A percentile compares a stretch with the other conserved stretches of the same genome.
Evolutionary conservation across 2,329 filamentous ascomycete species (phyloP).

Genomic region (Microcyclospora tardicrescens): DNA sequence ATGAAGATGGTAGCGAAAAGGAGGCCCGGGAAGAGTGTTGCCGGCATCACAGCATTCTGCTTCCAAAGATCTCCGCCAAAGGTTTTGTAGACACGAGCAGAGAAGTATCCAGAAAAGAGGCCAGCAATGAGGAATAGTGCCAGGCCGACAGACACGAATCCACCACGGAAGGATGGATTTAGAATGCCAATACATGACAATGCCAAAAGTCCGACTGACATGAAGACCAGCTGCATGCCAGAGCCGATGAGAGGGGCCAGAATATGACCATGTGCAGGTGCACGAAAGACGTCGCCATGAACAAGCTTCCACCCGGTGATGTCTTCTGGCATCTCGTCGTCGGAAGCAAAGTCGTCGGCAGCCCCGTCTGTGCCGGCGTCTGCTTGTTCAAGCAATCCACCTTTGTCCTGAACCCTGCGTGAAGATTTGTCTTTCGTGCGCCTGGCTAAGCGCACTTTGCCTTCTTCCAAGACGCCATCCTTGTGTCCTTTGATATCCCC

Average conservation of each 20-base stretch:
- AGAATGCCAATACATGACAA: slow-evolving; percentile 60
- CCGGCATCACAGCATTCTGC: slow-evolving; percentile 62
- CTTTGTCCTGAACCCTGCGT: slow-evolving; percentile 39
- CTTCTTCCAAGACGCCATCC: slow-evolving; percentile 53
- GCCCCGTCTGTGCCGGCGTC: slow-evolving; percentile 33
- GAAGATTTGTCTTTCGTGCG: slow-evolving; percentile 35
- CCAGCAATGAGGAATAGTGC: slow-evolving; percentile 76
- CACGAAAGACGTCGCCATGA: slow-evolving; percentile 76
- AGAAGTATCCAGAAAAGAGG: slow-evolving; percentile 78
- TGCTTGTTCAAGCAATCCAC: slow-evolving; percentile 21
- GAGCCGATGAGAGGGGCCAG: slow-evolving; percentile 73
- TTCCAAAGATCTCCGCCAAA: slow-evolving; percentile 64
- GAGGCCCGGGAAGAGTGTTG: slow-evolving; percentile 64
- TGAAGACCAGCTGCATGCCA: slow-evolving; percentile 75
- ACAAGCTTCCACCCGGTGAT: slow-evolving; percentile 79
- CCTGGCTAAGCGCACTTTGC: slow-evolving; percentile 42
- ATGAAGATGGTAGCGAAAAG: slow-evolving; percentile 64
- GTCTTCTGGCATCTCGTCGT: slow-evolving; percentile 65
- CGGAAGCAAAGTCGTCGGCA: slow-evolving; percentile 41
- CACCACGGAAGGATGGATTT: slow-evolving; percentile 80
- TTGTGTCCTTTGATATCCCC: slow-evolving; percentile 66
- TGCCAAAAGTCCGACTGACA: slow-evolving; percentile 51
- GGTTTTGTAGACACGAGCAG: slow-evolving; percentile 67
- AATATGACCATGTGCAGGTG: slow-evolving; percentile 55
- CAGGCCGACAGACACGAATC: slow-evolving; percentile 72